Base-by-base conservation (phyloP, 2,329 filamentous ascomycete genomes). In the Pochonia chlamydosporia region DNA sequence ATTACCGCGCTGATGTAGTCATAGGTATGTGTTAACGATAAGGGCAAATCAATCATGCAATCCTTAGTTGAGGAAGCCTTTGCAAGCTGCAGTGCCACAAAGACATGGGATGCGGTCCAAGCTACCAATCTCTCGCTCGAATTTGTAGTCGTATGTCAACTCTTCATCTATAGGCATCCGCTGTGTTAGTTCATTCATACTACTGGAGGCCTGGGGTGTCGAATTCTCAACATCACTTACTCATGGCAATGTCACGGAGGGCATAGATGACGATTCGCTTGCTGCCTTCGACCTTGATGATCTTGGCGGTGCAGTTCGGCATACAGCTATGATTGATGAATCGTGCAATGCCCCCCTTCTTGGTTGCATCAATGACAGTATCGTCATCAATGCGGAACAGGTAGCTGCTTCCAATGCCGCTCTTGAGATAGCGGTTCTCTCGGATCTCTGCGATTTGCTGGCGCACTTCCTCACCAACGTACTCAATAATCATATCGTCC, bases 401-500 rank as follows among this genome's bases (percentile, higher is more conserved):
- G 66, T 99, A 99, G 63, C 89, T 95, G 67, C 90, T 96, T 49
- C 93, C 93, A 54, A 99, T 96, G 44, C 93, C 93, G 63, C 93
- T 96, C 73, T 93, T 92, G 54, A 96, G 81, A 66, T 99, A 99
- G 50, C 85, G 82, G 55, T 85, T 82, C 71, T 99, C 93, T 48
- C 93, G 85, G 63, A 97, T 83, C 67, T 99, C 93, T n/a, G 93
- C 91, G 50, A 99, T 93, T 61, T 95, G 89, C 68, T 99, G 93
- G 48, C 93, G 83, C 31, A 99, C 90, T 66, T 96, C 93, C 70
- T 99, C 93, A 51, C 93, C 93, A 10, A 99, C 93, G 63, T 99
- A 99, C 70, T 99, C 93, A 62, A 99, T 99, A 64, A 99, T 99
- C 90, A 99, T 96, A 68, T 99, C 93, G 65, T 96, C 95, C 64